Conservation (phyloP, 83 land plant genomes). For the Thuja plicata region DNA sequence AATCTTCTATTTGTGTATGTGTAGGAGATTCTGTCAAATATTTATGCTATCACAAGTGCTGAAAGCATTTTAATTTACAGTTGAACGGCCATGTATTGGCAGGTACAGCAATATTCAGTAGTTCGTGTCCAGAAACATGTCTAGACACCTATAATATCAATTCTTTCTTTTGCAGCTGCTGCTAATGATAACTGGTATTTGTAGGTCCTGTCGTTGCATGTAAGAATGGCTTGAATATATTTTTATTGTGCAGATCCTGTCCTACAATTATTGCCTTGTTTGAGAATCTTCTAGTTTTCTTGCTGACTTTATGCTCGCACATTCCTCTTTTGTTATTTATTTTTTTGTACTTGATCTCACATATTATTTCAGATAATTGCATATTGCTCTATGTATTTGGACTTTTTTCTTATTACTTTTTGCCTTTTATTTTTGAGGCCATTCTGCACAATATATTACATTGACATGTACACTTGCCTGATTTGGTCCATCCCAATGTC, state of each 20-base stretch:
- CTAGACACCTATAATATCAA: neutral
- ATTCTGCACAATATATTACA: neutral
- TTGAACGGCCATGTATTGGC: neutral
- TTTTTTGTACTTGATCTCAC: neutral
- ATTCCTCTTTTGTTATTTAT: neutral
- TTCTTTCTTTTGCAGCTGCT: neutral
- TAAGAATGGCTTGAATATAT: neutral
- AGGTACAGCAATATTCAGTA: neutral
- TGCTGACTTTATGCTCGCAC: neutral
- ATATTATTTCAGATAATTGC: neutral
- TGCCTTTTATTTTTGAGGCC: neutral
- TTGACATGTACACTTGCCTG: neutral
- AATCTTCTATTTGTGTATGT: neutral
- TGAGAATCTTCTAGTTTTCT: neutral
- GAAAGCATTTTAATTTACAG: neutral
- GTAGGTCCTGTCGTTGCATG: neutral
- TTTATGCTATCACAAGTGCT: neutral
- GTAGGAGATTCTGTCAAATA: neutral
- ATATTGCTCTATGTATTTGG: neutral
- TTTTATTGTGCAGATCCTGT: neutral
- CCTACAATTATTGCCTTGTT: neutral
- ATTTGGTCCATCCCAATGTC: neutral
- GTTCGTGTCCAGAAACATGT: neutral
- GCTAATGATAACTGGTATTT: neutral
- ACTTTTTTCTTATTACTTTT: neutral